Evolutionary conservation across 345 rosid species (phyloP), one percentile per base, ranked within the genome.

Genomic region (Rhizophora apiculata): DNA sequence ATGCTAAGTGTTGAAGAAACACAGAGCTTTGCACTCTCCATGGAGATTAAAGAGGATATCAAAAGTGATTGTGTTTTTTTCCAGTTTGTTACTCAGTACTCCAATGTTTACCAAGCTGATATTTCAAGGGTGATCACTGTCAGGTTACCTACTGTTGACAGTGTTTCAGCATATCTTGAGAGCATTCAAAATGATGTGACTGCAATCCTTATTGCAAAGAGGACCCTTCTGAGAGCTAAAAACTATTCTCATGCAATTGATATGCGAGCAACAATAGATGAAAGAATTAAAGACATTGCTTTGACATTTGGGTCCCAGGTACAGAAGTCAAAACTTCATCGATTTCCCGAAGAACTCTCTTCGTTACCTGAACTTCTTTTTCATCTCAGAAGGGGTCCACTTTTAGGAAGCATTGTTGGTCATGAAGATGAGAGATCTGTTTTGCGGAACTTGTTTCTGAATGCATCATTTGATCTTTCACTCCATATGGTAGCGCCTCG

Each of bases 361-460:
- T 75, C 72, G 37, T 84, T 96, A 55, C 93, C 98, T 6, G 99
- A 92, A 79, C 78, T 85, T 62, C 85, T 95, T 68, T 95, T 95
- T 77, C 98, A 92, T 82, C 98, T 95, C 69, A 86, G 84, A 81
- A 85, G 98, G 69, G 94, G 99, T 26, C 96, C 97, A 46, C 80
- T 95, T 63, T 78, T 95, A 60, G 99, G 99, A 83, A 92, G 79
- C 87, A 92, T 95, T 78, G 79, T 95, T 67, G 98, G 99, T 63
- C 97, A 90, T 75, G 98, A 95, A 79, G 99, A 95, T 81, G 98
- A 95, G 85, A 87, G 98, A 71, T 90, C 97, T 7, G 91, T 89
- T 26, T 78, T 95, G 48, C 84, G 96, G 65, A 90, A 86, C 81
- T 67, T 92, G 84, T 92, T 92, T 85, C 80, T 96, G 48, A 90